Conservation (phyloP, 169 alveolate species). For the Fabrea salina region DNA sequence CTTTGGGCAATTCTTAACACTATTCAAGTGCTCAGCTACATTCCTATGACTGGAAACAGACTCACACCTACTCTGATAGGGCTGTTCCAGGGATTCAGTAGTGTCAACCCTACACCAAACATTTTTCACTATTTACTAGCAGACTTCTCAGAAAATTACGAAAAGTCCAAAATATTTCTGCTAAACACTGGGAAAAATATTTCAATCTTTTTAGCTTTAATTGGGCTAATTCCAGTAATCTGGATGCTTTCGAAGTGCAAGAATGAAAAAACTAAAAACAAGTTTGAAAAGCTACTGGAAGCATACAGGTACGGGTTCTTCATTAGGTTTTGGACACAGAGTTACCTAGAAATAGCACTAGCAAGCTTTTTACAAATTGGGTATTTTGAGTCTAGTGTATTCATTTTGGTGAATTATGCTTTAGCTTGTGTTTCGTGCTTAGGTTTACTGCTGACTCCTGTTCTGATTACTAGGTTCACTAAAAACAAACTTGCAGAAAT, state of each 20-base stretch:
- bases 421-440: too few relatives aligned
- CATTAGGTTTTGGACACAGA: slow-evolving; percentile 18
- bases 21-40: neutral
- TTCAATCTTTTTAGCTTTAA: neutral
- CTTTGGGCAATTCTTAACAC: neutral
- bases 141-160: neutral
- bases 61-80: neutral
- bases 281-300: neutral
- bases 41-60: neutral
- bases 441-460: too few relatives aligned
- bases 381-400: too few relatives aligned
- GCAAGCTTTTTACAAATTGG: neutral
- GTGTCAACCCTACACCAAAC: too few relatives aligned
- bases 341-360: neutral
- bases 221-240: neutral
- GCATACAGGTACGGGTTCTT: neutral
- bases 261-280: neutral
- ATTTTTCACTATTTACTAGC: slow-evolving; percentile 10
- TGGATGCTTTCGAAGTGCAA: neutral
- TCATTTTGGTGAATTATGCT: too few relatives aligned
- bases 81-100: too few relatives aligned
- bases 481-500: too few relatives aligned
- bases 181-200: neutral
- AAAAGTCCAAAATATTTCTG: neutral
- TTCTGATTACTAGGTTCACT: too few relatives aligned